A percentile compares a stretch with the other conserved stretches of the same genome.
These are phyloP conservation scores for Helminthosporium solani DNA, from an alignment of 2,329 filamentous ascomycete genomes.

Conservation along the genomic window DNA sequence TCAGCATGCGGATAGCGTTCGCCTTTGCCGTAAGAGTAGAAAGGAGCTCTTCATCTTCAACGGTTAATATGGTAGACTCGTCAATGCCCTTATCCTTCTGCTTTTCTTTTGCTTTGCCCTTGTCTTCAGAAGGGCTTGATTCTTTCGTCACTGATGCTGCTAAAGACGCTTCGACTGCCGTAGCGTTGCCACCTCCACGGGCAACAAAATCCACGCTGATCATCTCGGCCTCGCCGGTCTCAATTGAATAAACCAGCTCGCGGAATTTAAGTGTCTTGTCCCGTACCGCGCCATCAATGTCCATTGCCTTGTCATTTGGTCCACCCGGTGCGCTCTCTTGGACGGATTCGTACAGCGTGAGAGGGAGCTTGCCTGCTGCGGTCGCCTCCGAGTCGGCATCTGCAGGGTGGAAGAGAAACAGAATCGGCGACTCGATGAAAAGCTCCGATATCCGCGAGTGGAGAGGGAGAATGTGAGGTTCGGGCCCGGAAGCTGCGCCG, in stretches of 20 bases:
- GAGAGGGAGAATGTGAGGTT: conserved; percentile 66
- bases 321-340: conserved; percentile 34
- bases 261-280: conserved; percentile 66
- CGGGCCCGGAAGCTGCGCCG: conserved; percentile 69
- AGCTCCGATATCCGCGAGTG: conserved; percentile 73
- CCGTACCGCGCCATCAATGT: conserved; percentile 65
- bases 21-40: conserved; percentile 77
- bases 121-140: conserved; percentile 45
- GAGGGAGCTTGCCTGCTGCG: conserved; percentile 76
- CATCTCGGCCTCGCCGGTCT: conserved; percentile 96
- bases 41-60: conserved; percentile 66
- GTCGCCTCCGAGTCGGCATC: conserved; percentile 53
- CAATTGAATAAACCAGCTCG: conserved; percentile 81
- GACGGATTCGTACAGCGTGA: conserved; percentile 88
- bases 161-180: conserved; percentile 48
- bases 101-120: conserved; percentile 53
- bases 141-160: conserved; percentile 13
- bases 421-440: conserved; percentile 82
- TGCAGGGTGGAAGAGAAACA: conserved; percentile 82
- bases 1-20: conserved; percentile 92
- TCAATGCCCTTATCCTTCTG: conserved; percentile 48
- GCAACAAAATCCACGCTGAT: conserved; percentile 95
- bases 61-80: conserved; percentile 47
- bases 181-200: conserved; percentile 77
- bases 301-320: conserved; percentile 44